phyloP scores from a whole-genome alignment of 2,329 filamentous ascomycete species.

The Penicillium aurantiogriseum region DNA sequence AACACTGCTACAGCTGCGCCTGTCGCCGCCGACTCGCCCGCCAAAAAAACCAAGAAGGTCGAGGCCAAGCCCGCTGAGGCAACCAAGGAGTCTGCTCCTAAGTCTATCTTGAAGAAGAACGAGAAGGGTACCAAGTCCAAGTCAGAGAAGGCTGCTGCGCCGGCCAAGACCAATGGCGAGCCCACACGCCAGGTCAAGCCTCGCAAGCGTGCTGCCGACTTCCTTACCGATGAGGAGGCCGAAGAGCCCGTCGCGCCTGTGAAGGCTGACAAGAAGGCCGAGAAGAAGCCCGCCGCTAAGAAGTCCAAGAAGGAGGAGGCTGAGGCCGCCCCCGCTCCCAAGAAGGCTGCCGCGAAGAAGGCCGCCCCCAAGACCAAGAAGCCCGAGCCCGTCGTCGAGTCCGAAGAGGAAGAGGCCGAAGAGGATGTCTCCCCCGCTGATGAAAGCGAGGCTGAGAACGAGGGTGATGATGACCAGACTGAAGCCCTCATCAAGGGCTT shows the following conservation, averaged over 20 bases:
- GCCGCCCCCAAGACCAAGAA: conserved; percentile 43
- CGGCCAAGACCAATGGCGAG: conserved; percentile 35
- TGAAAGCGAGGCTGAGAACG: conserved; percentile 30
- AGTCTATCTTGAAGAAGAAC: conserved; percentile 36
- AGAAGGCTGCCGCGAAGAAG: conserved; percentile 20
- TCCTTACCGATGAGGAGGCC: conserved; percentile 45
- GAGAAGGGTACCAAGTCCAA: conserved; percentile 24
- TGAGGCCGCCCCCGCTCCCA: conserved; percentile 30
- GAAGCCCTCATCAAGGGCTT: conserved; percentile 55
- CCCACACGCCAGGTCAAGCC: conserved; percentile 40
- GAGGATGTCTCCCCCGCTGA: conserved; percentile 19
- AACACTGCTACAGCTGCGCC: conserved; percentile 33
- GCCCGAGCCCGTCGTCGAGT: conserved; percentile 29
- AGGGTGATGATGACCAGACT: conserved; percentile 53
- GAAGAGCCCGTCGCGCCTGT: conserved; percentile 26
- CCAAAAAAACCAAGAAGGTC: conserved; percentile 60
- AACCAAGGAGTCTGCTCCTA: conserved; percentile 28
- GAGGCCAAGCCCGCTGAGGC: conserved; percentile 33
- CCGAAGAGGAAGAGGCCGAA: conserved; percentile 34
- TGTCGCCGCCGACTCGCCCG: conserved; percentile 48
- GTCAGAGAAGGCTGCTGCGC: conserved; percentile 26
- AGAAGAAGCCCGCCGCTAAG: conserved; percentile 39
- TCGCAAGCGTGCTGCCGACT: conserved; percentile 50
- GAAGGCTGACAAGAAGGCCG: conserved; percentile 49
- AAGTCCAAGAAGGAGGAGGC: conserved; percentile 42